Conservation (phyloP, 78 protist genomes). For the Creolimax fragrantissima region DNA sequence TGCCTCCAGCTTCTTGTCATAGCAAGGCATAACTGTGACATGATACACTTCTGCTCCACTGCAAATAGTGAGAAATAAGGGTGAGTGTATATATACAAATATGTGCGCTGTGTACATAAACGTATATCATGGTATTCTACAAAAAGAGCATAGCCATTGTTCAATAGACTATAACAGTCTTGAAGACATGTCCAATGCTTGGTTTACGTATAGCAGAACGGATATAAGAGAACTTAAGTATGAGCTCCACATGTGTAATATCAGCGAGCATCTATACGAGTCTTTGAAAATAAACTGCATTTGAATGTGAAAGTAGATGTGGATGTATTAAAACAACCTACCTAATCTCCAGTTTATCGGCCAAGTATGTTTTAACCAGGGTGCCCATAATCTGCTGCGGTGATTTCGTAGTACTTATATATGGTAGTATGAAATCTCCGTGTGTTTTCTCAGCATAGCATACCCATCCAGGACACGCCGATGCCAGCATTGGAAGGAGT, state of each 20-base stretch:
- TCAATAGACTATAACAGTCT: too few species aligned
- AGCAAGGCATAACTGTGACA: conserved; percentile 92
- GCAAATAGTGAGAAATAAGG: not conserved
- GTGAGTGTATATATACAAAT: not conserved
- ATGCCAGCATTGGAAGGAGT: conserved; percentile 59
- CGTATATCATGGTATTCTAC: not conserved
- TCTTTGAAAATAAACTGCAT: too few species aligned
- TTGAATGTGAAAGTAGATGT: too few species aligned
- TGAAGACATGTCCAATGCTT: too few species aligned
- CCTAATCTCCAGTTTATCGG: not conserved
- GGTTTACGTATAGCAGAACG: too few species aligned
- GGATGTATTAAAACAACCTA: too few species aligned
- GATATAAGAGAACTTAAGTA: too few species aligned
- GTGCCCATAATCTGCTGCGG: conserved; percentile 90
- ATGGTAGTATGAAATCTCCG: conserved; percentile 59
- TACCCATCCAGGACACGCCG: conserved; percentile 89
- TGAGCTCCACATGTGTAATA: too few species aligned
- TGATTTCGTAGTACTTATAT: conserved; percentile 65
- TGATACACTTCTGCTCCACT: conserved; percentile 57
- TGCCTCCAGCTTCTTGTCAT: conserved; percentile 91
- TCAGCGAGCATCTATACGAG: too few species aligned
- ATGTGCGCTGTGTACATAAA: not conserved
- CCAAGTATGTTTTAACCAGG: conserved; percentile 56
- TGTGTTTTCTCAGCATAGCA: conserved; percentile 91
- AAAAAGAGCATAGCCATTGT: not conserved